Evolutionary conservation across 2,329 filamentous ascomycete species (phyloP), one percentile per base, ranked within the genome.

Genomic region (Orbilia ellipsospora): DNA sequence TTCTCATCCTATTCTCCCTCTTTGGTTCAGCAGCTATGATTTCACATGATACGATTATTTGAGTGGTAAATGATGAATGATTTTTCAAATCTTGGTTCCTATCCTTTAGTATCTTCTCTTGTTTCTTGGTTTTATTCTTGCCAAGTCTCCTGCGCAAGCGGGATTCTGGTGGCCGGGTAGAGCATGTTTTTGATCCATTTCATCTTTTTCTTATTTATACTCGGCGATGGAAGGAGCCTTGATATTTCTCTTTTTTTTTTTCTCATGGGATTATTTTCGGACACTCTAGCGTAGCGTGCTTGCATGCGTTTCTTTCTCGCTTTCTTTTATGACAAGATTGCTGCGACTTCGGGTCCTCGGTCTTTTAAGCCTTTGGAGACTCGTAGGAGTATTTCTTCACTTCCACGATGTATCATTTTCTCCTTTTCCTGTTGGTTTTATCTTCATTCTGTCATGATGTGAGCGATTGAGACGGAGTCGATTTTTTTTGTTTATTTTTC

Each of bases 181-280:
- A 52, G 12, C 13, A 13, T 20, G n/a, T 52, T 26, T 48, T 50
- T 28, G 57, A 31, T 45, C 48, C 36, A 12, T 65, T 50, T 56
- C 40, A 40, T 51, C 6, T 36, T 36, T 56, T 36, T 57, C 20
- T 36, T 56, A n/a, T 48, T 56, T 50, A 23, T 65, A 48, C 31
- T 66, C 62, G 36, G 62, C 62, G 62, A 64, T 45, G 61, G 61
- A 64, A 55, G 54, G 52, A 42, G 31, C 42, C 23, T 55, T 55
- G 18, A 31, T 63, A 23, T 15, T 10, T 44, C 40, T 63, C 28
- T 55, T n/a, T 55, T 42, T n/a, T 40, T 31, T 52, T 63, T 42
- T 15, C 45, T 26, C 15, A 20, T 23, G 16, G n/a, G 18, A 13
- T 8, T 52, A 36, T 4, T 40, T 52, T 4, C 44, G 31, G 31